Evolutionary conservation across 1,284 basidiomycete genomes (phyloP).

Genomic region (Rhodotorula mucilaginosa): DNA sequence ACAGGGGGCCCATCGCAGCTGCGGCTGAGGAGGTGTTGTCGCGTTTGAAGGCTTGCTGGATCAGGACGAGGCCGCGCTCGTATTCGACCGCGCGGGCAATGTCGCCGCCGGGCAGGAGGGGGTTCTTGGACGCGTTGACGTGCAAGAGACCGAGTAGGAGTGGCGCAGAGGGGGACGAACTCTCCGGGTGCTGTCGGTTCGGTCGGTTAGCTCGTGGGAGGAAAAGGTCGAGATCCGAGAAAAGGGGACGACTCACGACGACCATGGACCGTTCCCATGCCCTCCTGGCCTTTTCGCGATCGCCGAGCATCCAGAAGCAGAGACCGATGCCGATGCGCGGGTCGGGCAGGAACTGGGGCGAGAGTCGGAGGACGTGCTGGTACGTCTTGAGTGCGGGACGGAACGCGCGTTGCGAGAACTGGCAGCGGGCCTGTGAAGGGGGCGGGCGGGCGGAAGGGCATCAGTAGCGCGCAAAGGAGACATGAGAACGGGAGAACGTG

Average conservation of each 20-base stretch:
- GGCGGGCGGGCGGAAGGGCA: neutral
- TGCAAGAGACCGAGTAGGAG: slow-evolving; percentile 78
- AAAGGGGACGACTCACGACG: slow-evolving; percentile 59
- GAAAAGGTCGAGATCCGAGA: neutral
- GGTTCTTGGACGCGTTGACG: slow-evolving; percentile 74
- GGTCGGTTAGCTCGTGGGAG: neutral
- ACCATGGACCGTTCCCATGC: slow-evolving; percentile 85
- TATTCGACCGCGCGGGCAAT: slow-evolving; percentile 58
- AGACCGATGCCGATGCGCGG: slow-evolving; percentile 89
- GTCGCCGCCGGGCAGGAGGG: slow-evolving; percentile 55
- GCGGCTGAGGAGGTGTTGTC: slow-evolving; percentile 75
- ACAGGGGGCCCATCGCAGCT: slow-evolving; percentile 68
- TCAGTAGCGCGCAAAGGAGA: too few species aligned
- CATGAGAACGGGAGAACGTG: slow-evolving; percentile 42
- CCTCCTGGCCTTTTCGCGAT: slow-evolving; percentile 70
- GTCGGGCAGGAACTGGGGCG: slow-evolving; percentile 76
- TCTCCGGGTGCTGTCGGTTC: slow-evolving; percentile 63
- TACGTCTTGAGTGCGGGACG: slow-evolving; percentile 76
- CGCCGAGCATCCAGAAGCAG: slow-evolving; percentile 81
- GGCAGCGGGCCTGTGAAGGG: slow-evolving; percentile 66
- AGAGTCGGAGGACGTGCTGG: slow-evolving; percentile 73
- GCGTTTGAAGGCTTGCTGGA: slow-evolving; percentile 70
- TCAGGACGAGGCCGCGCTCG: slow-evolving; percentile 57
- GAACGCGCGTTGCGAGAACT: slow-evolving; percentile 73
- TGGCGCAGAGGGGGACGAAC: slow-evolving; percentile 60